These are phyloP conservation scores for Hyphopichia homilentoma DNA, from an alignment of 805 yeast species.

Conservation along the genomic window DNA sequence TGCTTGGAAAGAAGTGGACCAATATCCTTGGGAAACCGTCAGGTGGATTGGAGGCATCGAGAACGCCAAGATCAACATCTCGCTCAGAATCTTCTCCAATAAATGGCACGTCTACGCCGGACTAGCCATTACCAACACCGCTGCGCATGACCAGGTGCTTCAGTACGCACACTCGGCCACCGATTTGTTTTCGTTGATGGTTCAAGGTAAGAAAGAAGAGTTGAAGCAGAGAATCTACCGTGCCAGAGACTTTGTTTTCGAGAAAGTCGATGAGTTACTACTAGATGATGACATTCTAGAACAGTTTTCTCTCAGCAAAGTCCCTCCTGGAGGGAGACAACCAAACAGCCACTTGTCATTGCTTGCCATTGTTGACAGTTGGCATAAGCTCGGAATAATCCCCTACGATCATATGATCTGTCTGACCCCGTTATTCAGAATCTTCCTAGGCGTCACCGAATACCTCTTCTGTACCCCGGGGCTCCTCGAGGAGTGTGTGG, in stretches of 20 bases:
- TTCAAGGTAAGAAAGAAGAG: conserved; percentile 60
- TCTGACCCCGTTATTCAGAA: conserved; percentile 88
- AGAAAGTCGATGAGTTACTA: conserved; percentile 59
- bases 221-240: conserved; percentile 52
- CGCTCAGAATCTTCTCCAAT: conserved; percentile 84
- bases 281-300: conserved; percentile 78
- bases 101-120: conserved; percentile 99
- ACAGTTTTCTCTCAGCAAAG: conserved; percentile 70
- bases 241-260: conserved; percentile 78
- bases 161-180: conserved; percentile 86
- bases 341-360: conserved; percentile 90
- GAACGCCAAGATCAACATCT: conserved; percentile 91
- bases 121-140: conserved; percentile 90
- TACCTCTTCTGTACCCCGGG: conserved; percentile 84
- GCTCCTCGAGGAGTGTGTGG: conserved; percentile 73
- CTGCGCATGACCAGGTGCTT: conserved; percentile 86
- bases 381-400: conserved; percentile 79
- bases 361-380: conserved; percentile 88
- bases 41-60: conserved; percentile 93
- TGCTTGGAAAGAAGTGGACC: conserved; percentile 82
- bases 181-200: conserved; percentile 78
- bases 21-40: conserved; percentile 88
- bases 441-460: conserved; percentile 91
- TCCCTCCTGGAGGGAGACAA: conserved; percentile 60
- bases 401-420: conserved; percentile 98